phyloP scores from a whole-genome alignment of 2,329 filamentous ascomycete genomes.

The Ophiosphaerella herpotricha region DNA sequence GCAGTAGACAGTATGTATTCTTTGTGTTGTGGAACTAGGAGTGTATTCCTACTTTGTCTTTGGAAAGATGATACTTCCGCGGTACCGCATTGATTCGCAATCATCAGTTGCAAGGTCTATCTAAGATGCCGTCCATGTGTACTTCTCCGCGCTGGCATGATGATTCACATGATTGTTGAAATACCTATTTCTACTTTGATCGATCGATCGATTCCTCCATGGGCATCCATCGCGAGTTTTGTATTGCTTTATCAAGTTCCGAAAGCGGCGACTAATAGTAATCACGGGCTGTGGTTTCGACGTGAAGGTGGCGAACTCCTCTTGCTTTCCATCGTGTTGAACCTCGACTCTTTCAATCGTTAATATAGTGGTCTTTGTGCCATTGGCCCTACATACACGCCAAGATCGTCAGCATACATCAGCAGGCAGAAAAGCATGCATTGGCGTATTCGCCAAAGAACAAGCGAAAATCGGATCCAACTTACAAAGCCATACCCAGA shows the following conservation, averaged over 20 bases:
- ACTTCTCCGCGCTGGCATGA: neutral
- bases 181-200: neutral
- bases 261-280: neutral
- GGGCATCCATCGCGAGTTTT: neutral
- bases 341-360: slow-evolving; percentile 8
- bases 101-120: too few species aligned
- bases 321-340: neutral
- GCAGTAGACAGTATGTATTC: too few species aligned
- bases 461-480: neutral
- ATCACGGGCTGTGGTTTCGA: neutral
- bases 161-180: too few species aligned
- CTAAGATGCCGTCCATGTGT: slow-evolving; percentile 28
- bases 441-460: neutral
- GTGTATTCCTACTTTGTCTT: too few species aligned
- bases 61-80: too few species aligned
- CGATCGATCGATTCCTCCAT: neutral
- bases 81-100: too few species aligned
- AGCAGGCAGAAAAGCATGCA: slow-evolving; percentile 4
- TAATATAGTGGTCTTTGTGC: slow-evolving; percentile 20
- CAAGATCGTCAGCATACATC: slow-evolving; percentile 23
- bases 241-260: neutral
- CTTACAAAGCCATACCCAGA: slow-evolving; percentile 22
- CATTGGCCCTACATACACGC: slow-evolving; percentile 18
- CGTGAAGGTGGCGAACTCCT: neutral
- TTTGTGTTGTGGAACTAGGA: too few species aligned